Percentiles rank a stretch among this genome's conserved stretches.
Conservation (phyloP, 2,329 filamentous ascomycete genomes). For the Scorias spongiosa region DNA sequence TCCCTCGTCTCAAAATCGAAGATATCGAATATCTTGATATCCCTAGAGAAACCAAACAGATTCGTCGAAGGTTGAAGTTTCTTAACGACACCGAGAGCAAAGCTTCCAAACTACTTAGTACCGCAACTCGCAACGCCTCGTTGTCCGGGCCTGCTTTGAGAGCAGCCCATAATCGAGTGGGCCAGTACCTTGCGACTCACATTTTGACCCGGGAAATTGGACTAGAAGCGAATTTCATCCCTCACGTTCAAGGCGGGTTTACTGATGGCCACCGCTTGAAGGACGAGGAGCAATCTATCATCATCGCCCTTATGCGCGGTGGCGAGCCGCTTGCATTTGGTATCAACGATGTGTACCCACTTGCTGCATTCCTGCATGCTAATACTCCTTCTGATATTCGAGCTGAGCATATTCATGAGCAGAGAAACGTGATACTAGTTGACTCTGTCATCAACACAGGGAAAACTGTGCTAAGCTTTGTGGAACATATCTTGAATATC, state of each 20-base stretch:
- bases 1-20: slow-evolving; percentile 28
- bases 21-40: slow-evolving; percentile 11
- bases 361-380: slow-evolving; percentile 38
- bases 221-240: slow-evolving; percentile 32
- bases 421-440: slow-evolving; percentile 36
- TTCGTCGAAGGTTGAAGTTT: slow-evolving; percentile 12
- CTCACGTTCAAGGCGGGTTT: slow-evolving; percentile 36
- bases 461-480: slow-evolving; percentile 33
- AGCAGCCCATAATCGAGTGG: slow-evolving; percentile 34
- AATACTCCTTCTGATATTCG: slow-evolving; percentile 27
- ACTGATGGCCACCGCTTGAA: slow-evolving; percentile 32
- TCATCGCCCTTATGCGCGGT: slow-evolving; percentile 47
- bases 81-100: slow-evolving; percentile 30
- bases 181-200: slow-evolving; percentile 39
- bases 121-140: slow-evolving; percentile 36
- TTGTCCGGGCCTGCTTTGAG: slow-evolving; percentile 32
- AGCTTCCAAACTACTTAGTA: slow-evolving; percentile 37
- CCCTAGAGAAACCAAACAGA: not conserved
- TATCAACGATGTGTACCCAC: slow-evolving; percentile 37
- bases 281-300: slow-evolving; percentile 34
- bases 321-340: slow-evolving; percentile 48
- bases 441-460: slow-evolving; percentile 49
- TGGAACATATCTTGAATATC: slow-evolving; percentile 30
- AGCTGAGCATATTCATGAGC: slow-evolving; percentile 24
- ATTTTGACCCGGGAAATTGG: slow-evolving; percentile 35